Conservation (phyloP, 257 asterid genomes). For the Nicotiana sylvestris region DNA sequence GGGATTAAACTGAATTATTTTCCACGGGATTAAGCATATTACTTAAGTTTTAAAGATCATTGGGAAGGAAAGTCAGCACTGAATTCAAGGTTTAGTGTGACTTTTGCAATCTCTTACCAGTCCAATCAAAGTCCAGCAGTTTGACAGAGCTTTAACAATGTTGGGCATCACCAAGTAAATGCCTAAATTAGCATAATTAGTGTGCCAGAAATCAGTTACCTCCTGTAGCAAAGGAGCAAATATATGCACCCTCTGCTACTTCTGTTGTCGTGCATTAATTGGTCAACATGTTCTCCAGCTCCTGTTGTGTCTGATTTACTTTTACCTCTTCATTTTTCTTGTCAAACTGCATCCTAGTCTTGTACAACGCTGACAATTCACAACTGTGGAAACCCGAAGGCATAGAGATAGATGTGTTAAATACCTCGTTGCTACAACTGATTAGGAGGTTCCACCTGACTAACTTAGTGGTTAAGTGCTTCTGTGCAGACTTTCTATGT, state of each 20-base stretch:
- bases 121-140: not conserved
- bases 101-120: not conserved
- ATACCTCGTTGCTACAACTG: not conserved
- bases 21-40: not conserved
- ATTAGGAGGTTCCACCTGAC: not conserved
- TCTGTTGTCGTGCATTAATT: not conserved
- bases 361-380: not conserved
- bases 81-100: not conserved
- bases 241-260: not conserved
- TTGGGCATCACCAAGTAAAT: not conserved
- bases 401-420: not conserved
- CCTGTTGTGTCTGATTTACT: not conserved
- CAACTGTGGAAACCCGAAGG: not conserved
- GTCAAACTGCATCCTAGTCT: not conserved
- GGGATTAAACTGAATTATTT: not conserved
- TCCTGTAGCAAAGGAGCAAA: not conserved
- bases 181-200: not conserved
- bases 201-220: not conserved
- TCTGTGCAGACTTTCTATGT: not conserved
- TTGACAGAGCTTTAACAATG: not conserved
- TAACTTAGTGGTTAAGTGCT: not conserved
- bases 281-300: not conserved
- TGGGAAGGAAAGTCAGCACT: not conserved
- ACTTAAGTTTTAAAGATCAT: not conserved
- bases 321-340: not conserved